phyloP scores from a whole-genome alignment of 2,329 filamentous ascomycete genomes.

The Piedraia hortae region DNA sequence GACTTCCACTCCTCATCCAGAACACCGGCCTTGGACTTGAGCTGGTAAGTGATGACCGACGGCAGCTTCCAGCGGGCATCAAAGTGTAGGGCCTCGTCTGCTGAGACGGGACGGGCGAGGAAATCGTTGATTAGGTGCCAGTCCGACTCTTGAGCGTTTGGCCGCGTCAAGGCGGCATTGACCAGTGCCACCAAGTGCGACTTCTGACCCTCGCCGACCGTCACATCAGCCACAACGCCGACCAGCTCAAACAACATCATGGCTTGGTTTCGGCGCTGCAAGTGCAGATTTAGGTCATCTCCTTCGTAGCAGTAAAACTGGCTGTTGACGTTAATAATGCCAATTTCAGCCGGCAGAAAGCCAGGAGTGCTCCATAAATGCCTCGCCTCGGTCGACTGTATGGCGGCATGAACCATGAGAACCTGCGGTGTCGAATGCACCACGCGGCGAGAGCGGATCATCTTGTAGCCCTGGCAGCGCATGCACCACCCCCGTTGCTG shows the following conservation, averaged over 20 bases:
- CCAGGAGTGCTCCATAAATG: constrained; percentile 68
- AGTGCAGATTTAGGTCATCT: constrained; percentile 54
- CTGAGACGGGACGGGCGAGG: constrained; percentile 51
- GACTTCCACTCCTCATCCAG: constrained; percentile 73
- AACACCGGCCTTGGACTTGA: constrained; percentile 51
- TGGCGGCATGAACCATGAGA: constrained; percentile 62
- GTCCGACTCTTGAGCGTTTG: constrained; percentile 29
- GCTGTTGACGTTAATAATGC: constrained; percentile 69
- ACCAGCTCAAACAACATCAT: constrained; percentile 79
- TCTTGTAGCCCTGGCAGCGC: constrained; percentile 72
- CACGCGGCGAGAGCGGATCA: constrained; percentile 57
- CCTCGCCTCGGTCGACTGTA: constrained; percentile 44
- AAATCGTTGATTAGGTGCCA: constrained; percentile 99
- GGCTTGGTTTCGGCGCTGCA: constrained; percentile 52
- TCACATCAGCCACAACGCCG: constrained; percentile 71
- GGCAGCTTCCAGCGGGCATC: constrained; percentile 82
- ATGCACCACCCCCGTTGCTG: constrained; percentile 83
- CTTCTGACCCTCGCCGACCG: constrained; percentile 59
- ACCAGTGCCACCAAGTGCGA: constrained; percentile 68
- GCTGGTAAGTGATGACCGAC: constrained; percentile 63
- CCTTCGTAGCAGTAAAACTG: constrained; percentile 90
- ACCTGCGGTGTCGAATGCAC: constrained; percentile 61
- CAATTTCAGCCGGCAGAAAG: constrained; percentile 84
- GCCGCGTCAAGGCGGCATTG: constrained; percentile 45
- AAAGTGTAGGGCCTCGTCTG: constrained; percentile 68